Evolutionary conservation across 352 stramenopile species (phyloP), one percentile per base, ranked within the genome.

Genomic region (Phytophthora macrochlamydospora): DNA sequence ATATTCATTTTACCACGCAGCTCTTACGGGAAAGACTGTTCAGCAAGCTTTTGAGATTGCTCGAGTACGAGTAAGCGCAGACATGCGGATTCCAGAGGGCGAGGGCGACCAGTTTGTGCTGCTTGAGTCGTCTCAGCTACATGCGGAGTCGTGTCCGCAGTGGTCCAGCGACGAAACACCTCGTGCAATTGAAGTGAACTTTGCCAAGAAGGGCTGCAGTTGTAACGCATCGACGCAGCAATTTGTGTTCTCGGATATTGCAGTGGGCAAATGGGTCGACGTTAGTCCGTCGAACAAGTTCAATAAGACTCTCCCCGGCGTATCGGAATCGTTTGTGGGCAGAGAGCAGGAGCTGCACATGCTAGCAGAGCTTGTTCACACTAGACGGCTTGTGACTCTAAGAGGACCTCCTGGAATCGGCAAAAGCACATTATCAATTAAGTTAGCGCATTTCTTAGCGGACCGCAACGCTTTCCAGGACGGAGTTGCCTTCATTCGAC

Each of bases 91-190:
- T 30, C 80, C 79, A 0, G 73, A 84, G 14, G 70, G 65, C 45
- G 86, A 94, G 67, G 76, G 83, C 18, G 76, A 91, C 67, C 90
- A 94, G 63, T 94, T 94, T 32, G 67, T 94, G n/a, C 56, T 93
- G 24, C 64, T 92, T 29, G 75, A 90, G 63, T 90, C 83, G 2
- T 92, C 83, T 29, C 74, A 79, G 28, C 45, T 90, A n/a, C 83
- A 92, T 50, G 62, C 73, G 2, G 76, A 84, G 38, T 57, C 70
- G 29, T 91, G 80, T 56, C 73, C 82, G 30, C 64, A 86, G 14
- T 79, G 62, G 48, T 60, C 52, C 11, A 70, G 9, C 24, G 51
- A 67, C 1, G 65, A 75, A 35, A 70, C 65, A 9, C 54, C 65
- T 5, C 61, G 69, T 18, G 74, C 76, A 3, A 75, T 92, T 37